These are phyloP conservation scores for Botrytis squamosa DNA, from an alignment of 2,329 filamentous ascomycete species.

Conservation along the genomic window DNA sequence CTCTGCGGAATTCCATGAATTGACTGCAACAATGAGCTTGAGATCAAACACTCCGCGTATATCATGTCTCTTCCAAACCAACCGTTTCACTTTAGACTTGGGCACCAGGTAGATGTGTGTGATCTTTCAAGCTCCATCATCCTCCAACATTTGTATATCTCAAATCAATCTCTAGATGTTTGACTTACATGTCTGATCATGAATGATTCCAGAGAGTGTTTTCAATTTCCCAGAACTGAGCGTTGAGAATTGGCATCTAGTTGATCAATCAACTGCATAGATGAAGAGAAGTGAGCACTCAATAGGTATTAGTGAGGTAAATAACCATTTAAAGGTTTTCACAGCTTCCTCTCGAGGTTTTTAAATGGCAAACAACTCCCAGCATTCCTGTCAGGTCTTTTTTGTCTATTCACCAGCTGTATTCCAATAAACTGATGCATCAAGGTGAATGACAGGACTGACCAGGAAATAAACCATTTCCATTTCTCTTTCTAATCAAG, in stretches of 20 bases:
- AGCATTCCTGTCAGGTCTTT: accelerated
- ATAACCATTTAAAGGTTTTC: not conserved
- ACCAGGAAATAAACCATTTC: not conserved
- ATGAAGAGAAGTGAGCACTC: not conserved
- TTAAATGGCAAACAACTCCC: not conserved
- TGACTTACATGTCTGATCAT: too few species aligned
- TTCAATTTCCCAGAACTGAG: too few species aligned
- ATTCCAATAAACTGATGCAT: not conserved
- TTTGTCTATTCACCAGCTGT: not conserved
- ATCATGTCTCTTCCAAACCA: too few species aligned
- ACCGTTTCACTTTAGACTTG: too few species aligned
- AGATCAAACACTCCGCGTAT: too few species aligned
- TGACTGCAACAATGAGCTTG: too few species aligned
- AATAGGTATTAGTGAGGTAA: not conserved
- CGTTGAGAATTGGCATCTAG: too few species aligned
- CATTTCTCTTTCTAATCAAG: not conserved
- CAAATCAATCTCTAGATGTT: too few species aligned
- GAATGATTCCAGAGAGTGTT: too few species aligned
- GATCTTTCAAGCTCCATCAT: too few species aligned
- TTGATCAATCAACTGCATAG: not conserved
- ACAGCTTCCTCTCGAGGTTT: not conserved
- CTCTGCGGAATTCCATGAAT: not conserved
- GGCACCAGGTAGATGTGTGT: too few species aligned
- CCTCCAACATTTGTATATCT: too few species aligned
- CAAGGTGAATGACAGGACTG: not conserved